Evolutionary conservation across 345 rosid genomes (phyloP).

Genomic region (Geranium brycei): DNA sequence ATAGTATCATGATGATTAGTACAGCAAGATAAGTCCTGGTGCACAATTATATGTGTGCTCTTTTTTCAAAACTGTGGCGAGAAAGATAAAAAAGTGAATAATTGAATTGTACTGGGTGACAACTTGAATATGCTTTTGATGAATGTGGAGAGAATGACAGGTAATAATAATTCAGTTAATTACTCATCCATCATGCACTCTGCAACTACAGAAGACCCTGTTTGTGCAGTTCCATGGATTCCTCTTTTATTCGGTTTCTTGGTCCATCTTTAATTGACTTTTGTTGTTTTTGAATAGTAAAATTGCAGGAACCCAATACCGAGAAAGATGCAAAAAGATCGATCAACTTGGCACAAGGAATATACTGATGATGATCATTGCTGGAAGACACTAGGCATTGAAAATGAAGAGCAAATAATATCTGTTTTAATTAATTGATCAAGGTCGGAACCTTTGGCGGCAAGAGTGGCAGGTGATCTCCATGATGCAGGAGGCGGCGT

Average conservation of each 20-base stretch:
- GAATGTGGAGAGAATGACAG: background rate
- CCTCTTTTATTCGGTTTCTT: too few relatives aligned
- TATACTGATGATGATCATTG: too few relatives aligned
- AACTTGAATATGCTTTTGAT: background rate
- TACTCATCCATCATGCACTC: constrained; percentile 7
- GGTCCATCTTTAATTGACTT: too few relatives aligned
- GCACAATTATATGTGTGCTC: background rate
- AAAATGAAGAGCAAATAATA: background rate
- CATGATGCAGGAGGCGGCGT: constrained; percentile 33
- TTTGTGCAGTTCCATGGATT: constrained; percentile 10
- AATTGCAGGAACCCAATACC: too few relatives aligned
- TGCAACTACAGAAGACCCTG: background rate
- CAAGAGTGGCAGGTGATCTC: constrained; percentile 98
- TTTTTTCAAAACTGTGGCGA: background rate
- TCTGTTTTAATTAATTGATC: constrained; percentile 4
- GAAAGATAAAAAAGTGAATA: background rate
- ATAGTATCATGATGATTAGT: background rate
- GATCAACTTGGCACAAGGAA: too few relatives aligned
- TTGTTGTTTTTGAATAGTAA: too few relatives aligned
- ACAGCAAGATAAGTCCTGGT: background rate
- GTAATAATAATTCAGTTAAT: background rate
- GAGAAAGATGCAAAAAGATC: too few relatives aligned
- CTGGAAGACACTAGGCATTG: too few relatives aligned
- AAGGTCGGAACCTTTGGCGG: constrained; percentile 78
- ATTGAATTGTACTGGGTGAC: background rate